Base-by-base conservation (phyloP, 2,329 filamentous ascomycete species). In the Penicillium sp. region DNA sequence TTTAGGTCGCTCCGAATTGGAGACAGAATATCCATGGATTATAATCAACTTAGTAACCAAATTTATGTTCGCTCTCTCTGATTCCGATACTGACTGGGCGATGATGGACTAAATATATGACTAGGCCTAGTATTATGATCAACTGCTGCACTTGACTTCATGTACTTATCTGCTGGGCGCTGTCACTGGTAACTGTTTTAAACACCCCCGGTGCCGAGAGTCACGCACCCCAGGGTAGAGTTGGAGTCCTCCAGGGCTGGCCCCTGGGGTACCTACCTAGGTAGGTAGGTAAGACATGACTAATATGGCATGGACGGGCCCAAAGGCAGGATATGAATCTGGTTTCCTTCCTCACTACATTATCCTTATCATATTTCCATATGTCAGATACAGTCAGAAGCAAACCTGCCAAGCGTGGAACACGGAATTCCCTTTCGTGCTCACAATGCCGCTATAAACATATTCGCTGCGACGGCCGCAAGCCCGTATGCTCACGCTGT, bases 401-500 rank as follows among this genome's bases (percentile, higher is more conserved):
- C 4, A 35, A n/a, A 16, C 5, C 45, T 11, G 11, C n/a, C 0
- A 54, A 31, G 16, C 38, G 37, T 20, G 22, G 18, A 10, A 50
- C 45, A 42, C 20, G 52, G 16, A 44, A 31, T 18, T 61, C 62
- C 53, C 35, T 61, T n/a, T 58, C 59, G 4, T 63, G 64, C 32
- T 44, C 62, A 13, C 60, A 61, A 22, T 70, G 68, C 46, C 72
- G 69, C 38, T 71, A 63, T 51, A 73, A 69, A 46, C 74, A 74
- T 67, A 70, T 78, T 35, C 78, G 76, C 66, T 81, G 76, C 57
- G 78, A 79, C 60, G 77, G 73, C 45, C 72, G 67, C 38, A 72
- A 71, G 46, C 78, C 78, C 20, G 65, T 65, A 13, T 79, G 77
- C 56, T 69, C 68, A 50, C 74, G 77, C 24, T 79, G 78, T 59